Conservation (phyloP, 306 rosid species). For the Cyamopsis tetragonoloba region DNA sequence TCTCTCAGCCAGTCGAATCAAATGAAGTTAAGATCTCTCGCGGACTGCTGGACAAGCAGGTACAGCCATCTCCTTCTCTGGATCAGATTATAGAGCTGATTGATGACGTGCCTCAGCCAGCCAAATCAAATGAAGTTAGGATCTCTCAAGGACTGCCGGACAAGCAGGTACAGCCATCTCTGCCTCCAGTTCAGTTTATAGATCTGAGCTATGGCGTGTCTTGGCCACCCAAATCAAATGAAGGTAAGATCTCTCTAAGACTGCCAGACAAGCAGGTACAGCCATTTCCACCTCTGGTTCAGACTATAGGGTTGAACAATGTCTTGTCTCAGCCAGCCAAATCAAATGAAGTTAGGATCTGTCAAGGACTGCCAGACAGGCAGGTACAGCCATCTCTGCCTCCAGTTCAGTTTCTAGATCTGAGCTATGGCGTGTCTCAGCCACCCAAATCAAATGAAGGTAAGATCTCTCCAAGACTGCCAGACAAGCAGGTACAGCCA, state of each 20-base stretch:
- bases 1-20: conserved; percentile 17
- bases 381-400: background rate
- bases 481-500: background rate
- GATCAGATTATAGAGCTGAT: conserved; percentile 50
- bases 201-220: no score
- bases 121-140: no score
- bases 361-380: background rate
- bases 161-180: no score
- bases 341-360: no score
- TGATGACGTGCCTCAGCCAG: no score
- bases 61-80: conserved; percentile 27
- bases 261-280: background rate
- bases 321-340: no score
- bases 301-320: conserved; percentile 31
- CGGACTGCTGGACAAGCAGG: conserved; percentile 5
- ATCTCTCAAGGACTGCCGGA: no score
- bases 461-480: conserved; percentile 5
- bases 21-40: conserved; percentile 17
- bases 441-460: conserved; percentile 17
- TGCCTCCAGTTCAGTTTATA: no score
- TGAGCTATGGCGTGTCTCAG: conserved; percentile 15
- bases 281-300: background rate
- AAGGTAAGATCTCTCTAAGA: conserved; percentile 9
- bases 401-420: background rate
- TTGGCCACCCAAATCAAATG: conserved; percentile 18